A percentile compares a stretch with the other conserved stretches of the same genome.
Conservation (phyloP, 805 yeast species). For the Kodamaea fukazawae region DNA sequence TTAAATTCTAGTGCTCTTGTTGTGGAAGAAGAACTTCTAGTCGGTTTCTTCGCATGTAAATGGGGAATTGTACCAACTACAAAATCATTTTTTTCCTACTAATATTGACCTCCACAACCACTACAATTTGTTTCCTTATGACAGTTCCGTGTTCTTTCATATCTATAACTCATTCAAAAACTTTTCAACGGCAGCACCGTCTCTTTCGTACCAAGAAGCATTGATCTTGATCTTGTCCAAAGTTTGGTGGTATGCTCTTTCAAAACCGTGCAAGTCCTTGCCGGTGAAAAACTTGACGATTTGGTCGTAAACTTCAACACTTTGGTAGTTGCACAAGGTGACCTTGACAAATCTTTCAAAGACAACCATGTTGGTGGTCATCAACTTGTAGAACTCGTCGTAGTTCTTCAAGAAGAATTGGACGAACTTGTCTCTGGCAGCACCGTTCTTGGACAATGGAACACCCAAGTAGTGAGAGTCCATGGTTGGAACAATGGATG, state of each 20-base stretch:
- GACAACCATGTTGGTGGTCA: constrained; percentile 50
- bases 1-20: too few relatives aligned
- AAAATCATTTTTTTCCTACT: too few relatives aligned
- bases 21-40: too few relatives aligned
- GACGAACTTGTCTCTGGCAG: constrained; percentile 47
- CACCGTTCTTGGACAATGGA: constrained; percentile 46
- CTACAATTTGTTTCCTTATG: too few relatives aligned
- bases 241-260: constrained; percentile 54
- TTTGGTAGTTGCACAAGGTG: constrained; percentile 39
- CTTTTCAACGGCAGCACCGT: not conserved
- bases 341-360: constrained; percentile 46
- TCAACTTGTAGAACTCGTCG: constrained; percentile 39
- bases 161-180: too few relatives aligned
- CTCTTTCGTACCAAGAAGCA: constrained; percentile 47
- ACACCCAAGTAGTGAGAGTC: constrained; percentile 53
- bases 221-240: constrained; percentile 53
- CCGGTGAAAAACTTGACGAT: constrained; percentile 42
- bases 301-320: constrained; percentile 33
- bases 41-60: too few relatives aligned
- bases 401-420: constrained; percentile 48
- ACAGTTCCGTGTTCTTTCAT: too few relatives aligned
- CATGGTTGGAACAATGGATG: constrained; percentile 52
- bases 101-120: too few relatives aligned
- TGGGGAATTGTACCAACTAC: too few relatives aligned
- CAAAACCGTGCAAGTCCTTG: constrained; percentile 53